These are phyloP conservation scores for Tieghemostelium lacteum DNA, from an alignment of 78 protist species.

Conservation along the genomic window DNA sequence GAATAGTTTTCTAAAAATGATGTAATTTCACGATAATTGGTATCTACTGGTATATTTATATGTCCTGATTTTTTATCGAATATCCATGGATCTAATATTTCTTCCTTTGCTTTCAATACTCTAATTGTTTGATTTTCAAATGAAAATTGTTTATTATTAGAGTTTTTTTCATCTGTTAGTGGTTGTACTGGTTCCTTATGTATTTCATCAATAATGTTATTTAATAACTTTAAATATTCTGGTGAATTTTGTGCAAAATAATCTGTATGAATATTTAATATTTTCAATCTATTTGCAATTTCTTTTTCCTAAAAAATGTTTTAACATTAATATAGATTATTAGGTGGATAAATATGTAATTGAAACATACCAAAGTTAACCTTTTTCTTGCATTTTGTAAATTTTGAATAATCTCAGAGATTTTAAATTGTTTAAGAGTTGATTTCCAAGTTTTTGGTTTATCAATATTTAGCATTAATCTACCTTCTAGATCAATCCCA, in stretches of 20 bases:
- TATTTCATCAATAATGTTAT: not conserved
- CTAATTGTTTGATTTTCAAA: too few relatives aligned
- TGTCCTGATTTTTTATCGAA: slow-evolving; percentile 18
- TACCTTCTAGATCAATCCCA: slow-evolving; percentile 62
- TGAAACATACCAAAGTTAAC: not conserved
- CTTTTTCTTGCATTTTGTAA: slow-evolving; percentile 24
- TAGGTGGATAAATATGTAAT: too few relatives aligned
- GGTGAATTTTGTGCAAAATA: slow-evolving; percentile 10
- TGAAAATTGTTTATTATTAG: too few relatives aligned
- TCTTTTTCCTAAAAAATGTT: slow-evolving; percentile 3
- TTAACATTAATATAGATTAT: not conserved
- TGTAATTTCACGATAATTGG: not conserved
- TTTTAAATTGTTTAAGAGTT: not conserved
- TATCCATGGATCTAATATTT: not conserved
- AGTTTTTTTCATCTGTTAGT: not conserved
- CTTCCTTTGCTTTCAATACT: too few relatives aligned
- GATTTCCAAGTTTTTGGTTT: slow-evolving; percentile 5
- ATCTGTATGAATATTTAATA: slow-evolving; percentile 31
- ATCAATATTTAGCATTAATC: slow-evolving; percentile 5
- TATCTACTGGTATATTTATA: slow-evolving; percentile 4
- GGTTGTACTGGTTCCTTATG: not conserved
- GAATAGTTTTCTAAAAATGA: not conserved
- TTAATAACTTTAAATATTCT: slow-evolving; percentile 2
- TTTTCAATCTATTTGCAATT: not conserved
- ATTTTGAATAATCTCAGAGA: slow-evolving; percentile 24